Percentiles rank a stretch among this genome's conserved stretches.
These are phyloP conservation scores for Fraxinus platypoda DNA, from an alignment of 305 asterid genomes.

Conservation along the genomic window DNA sequence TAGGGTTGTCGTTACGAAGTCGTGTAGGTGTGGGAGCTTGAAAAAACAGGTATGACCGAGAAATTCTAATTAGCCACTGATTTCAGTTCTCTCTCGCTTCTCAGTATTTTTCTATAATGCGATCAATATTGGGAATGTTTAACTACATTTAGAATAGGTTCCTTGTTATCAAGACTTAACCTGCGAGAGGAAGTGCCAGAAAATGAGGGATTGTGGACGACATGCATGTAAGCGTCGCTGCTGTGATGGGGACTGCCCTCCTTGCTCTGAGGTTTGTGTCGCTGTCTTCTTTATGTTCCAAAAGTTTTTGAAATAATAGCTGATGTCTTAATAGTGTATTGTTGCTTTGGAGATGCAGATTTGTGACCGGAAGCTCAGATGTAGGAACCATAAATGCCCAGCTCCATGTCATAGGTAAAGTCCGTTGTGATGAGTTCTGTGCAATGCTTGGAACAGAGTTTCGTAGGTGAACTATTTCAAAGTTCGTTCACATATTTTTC, in stretches of 20 bases:
- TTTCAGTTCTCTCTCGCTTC: not conserved
- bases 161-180: constrained; percentile 92
- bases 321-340: constrained; percentile 8
- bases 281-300: not conserved
- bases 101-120: not conserved
- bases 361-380: constrained; percentile 87
- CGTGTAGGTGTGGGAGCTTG: constrained; percentile 92
- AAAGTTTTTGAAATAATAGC: not conserved
- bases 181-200: constrained; percentile 92
- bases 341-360: constrained; percentile 43
- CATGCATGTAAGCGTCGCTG: constrained; percentile 94
- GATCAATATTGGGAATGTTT: constrained; percentile 32
- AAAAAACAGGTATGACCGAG: constrained; percentile 68
- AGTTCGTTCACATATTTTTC: constrained; percentile 25
- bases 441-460: constrained; percentile 4
- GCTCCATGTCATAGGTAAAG: constrained; percentile 92
- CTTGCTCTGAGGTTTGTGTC: constrained; percentile 81
- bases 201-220: constrained; percentile 73
- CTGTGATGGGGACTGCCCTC: constrained; percentile 95
- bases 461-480: constrained; percentile 1
- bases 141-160: constrained; percentile 68
- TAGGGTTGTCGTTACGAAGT: constrained; percentile 63
- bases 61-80: constrained; percentile 18
- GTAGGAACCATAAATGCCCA: constrained; percentile 96
- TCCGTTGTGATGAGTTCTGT: constrained; percentile 14